Base-by-base conservation (phyloP, 1,284 basidiomycete genomes). In the Chalciporus sp. region DNA sequence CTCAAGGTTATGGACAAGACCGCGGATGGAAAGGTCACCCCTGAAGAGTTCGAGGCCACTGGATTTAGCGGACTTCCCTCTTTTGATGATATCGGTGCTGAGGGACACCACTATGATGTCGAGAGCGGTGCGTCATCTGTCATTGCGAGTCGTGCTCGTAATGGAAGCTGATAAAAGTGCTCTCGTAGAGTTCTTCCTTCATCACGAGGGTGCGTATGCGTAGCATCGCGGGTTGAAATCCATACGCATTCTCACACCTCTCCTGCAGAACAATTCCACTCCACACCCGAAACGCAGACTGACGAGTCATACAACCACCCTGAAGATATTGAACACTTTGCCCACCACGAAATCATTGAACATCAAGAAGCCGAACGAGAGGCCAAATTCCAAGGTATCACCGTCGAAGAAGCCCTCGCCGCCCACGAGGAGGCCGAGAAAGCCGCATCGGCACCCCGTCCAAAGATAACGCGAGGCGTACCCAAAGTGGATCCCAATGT, bases 271-370 rank as follows among this genome's bases (percentile, higher is more conserved):
- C 76, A 93, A 72, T 97, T 83, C 78, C 96, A 99, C 76, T 90
- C 82, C 26, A 98, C 95, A 20, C 95, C 95, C 0, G 96, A 99
- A 71, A 97, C 95, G 0, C 96, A 99, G 73, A 94, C 92, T 0
- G 95, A 98, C 68, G 94, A 95, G 63, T 82, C 94, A 1, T 99
- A 99, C 75, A 90, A 71, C 56, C 96, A 99, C 72, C 86, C 92
- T 3, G 97, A 97, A 72, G 94, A 95, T 73, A 58, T 88, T 49
- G 91, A 93, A 63, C 92, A 95, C 68, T 97, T 96, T 67, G 76
- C 85, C 53, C 85, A 92, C 58, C 97, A 99, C 73, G 91, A 92
- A 56, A 66, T 76, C 16, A 98, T 99, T 61, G 97, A 99, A 70
- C 80, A 71, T 11, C 77, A 89, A 64, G 97, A 99, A 73, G 92